Conservation (phyloP, 2,329 filamentous ascomycete genomes). For the Paracorniculantispora psalliotae region DNA sequence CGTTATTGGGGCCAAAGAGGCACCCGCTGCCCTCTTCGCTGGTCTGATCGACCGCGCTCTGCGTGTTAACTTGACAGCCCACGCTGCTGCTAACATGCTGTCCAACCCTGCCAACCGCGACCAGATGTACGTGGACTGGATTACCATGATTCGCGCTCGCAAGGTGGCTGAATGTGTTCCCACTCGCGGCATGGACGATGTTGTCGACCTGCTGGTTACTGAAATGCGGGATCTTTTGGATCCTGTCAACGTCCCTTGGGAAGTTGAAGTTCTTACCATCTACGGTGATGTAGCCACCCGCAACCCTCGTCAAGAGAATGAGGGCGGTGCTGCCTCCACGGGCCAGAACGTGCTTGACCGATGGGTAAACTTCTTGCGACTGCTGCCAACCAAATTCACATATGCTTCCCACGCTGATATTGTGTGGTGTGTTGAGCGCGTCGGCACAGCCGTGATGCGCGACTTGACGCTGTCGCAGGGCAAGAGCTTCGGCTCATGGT, state of each 20-base stretch:
- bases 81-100: slow-evolving; percentile 89
- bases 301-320: slow-evolving; percentile 34
- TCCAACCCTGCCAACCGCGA: slow-evolving; percentile 84
- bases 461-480: slow-evolving; percentile 76
- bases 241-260: slow-evolving; percentile 61
- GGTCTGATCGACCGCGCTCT: slow-evolving; percentile 81
- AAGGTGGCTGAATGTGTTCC: slow-evolving; percentile 62
- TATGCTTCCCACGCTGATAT: slow-evolving; percentile 68
- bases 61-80: slow-evolving; percentile 87
- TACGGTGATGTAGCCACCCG: slow-evolving; percentile 53
- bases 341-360: slow-evolving; percentile 69
- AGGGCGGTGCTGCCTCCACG: slow-evolving; percentile 25
- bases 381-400: slow-evolving; percentile 66
- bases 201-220: slow-evolving; percentile 55
- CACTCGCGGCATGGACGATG: slow-evolving; percentile 59
- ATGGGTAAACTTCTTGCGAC: slow-evolving; percentile 69
- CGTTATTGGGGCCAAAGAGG: slow-evolving; percentile 80
- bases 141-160: slow-evolving; percentile 57
- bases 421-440: slow-evolving; percentile 68
- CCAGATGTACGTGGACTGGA: slow-evolving; percentile 94
- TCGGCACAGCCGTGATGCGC: slow-evolving; percentile 72
- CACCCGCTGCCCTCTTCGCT: slow-evolving; percentile 83
- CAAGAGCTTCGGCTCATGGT: slow-evolving; percentile 84
- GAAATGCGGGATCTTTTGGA: slow-evolving; percentile 69
- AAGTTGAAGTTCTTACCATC: slow-evolving; percentile 56